These are phyloP conservation scores for Smittium culicis DNA, from an alignment of 371 early-diverging fungal species.

Conservation along the genomic window DNA sequence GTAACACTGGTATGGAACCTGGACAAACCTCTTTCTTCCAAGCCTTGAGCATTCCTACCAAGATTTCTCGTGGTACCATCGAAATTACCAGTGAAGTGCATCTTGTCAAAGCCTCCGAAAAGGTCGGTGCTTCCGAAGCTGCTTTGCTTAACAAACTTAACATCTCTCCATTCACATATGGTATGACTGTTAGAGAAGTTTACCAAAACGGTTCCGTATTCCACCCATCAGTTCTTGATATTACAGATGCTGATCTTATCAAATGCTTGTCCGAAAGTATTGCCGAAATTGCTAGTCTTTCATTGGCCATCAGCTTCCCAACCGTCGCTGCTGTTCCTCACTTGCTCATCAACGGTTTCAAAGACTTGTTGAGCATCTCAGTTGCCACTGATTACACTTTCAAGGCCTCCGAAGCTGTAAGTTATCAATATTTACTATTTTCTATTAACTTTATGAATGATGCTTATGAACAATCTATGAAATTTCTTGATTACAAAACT, in stretches of 20 bases:
- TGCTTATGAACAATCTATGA: conserved; percentile 37
- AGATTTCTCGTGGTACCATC: conserved; percentile 99
- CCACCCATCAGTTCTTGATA: conserved; percentile 81
- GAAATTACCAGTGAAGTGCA: conserved; percentile 96
- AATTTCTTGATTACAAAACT: too few species aligned
- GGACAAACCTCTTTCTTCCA: conserved; percentile 99
- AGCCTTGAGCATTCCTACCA: conserved; percentile 99
- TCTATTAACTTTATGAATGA: conserved; percentile 15
- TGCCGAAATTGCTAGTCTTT: conserved; percentile 81
- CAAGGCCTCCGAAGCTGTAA: conserved; percentile 76
- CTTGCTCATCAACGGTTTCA: conserved; percentile 91
- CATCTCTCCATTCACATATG: conserved; percentile 99
- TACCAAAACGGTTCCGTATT: conserved; percentile 92
- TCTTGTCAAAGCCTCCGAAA: conserved; percentile 76
- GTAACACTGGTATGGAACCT: conserved; percentile 99
- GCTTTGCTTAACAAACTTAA: conserved; percentile 97
- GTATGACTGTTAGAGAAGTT: conserved; percentile 86
- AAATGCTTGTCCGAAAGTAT: conserved; percentile 67
- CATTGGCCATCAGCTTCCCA: conserved; percentile 85
- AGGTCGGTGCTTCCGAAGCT: conserved; percentile 99
- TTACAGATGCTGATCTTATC: conserved; percentile 73
- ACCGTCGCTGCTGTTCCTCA: conserved; percentile 96
- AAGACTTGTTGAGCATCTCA: conserved; percentile 84
- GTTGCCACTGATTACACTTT: conserved; percentile 87
- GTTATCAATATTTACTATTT: conserved; percentile 7